Base-by-base conservation (phyloP, 192 early-diverging fungal genomes). In the Chytriomyces sp. region DNA sequence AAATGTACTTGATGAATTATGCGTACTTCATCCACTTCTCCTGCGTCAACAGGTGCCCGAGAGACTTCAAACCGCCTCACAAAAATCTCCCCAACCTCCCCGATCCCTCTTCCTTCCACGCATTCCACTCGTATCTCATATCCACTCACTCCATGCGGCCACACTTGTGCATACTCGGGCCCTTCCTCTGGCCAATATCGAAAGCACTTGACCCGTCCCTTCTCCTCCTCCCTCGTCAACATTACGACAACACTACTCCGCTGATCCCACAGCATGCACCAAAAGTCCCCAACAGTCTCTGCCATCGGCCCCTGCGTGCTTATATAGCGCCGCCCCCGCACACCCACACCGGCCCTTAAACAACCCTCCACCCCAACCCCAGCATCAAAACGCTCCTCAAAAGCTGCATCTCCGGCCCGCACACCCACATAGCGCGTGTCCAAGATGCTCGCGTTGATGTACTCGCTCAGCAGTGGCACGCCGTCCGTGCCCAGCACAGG, bases 201-300 rank as follows among this genome's bases (percentile, higher is more conserved):
- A 61, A 90, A 85, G 62, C 93, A 96, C 73, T 97, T 97, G 6
- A 80, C 66, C 34, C 86, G 78, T 4, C 90, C 84, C 44, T 82
- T 81, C 71, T 93, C 90, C 39, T 92, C 88, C 79, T 93, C 92
- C 7, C 80, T 76, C 5, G 95, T 95, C 66, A 98, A 79, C 89
- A 95, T 95, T 2, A 96, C 93, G 65, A 98, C 88, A 5, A 98
- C 88, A 2, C 78, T 70, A 3, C 82, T 74, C 34, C 84, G 70
- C 39, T 95, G 89, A 73, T 98, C 93, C 83, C 87, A 86, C 4
- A 93, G 81, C 93, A 96, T 94, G 71, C 83, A 82, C 96, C 96
- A 98, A 77, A 98, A 97, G 61, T 93, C 93, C 31, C 78, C 64
- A 28, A 89, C 77, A 0, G 94, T 96, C 10, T 80, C 77, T 0